Conservation (phyloP, 176 grass and related monocot genomes). For the Typha latifolia region DNA sequence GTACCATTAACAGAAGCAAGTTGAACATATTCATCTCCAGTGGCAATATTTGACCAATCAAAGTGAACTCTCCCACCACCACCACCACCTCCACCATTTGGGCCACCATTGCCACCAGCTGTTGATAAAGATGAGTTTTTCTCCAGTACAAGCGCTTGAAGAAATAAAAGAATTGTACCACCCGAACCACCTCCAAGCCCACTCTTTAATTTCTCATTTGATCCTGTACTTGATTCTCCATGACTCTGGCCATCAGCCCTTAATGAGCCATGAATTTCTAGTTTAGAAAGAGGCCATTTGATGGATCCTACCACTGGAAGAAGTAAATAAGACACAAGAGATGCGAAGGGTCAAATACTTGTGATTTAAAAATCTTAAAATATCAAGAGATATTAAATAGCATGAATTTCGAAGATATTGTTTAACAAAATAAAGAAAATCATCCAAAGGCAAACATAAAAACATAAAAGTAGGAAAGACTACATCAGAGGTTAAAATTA, state of each 20-base stretch:
- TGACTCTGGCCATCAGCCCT: slow-evolving; percentile 65
- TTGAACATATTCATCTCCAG: slow-evolving; percentile 89
- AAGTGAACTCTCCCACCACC: slow-evolving; percentile 93
- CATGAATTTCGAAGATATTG: neutral
- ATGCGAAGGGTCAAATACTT: slow-evolving; percentile 10
- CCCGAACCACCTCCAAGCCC: slow-evolving; percentile 88
- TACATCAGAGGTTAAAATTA: too few relatives aligned
- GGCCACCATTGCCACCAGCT: slow-evolving; percentile 69
- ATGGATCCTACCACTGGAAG: slow-evolving; percentile 80
- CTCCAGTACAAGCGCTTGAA: slow-evolving; percentile 60
- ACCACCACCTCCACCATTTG: slow-evolving; percentile 72
- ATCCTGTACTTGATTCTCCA: slow-evolving; percentile 25
- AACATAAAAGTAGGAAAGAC: neutral
- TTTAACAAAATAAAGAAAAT: too few relatives aligned
- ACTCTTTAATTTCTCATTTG: slow-evolving; percentile 56
- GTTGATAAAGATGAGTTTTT: slow-evolving; percentile 73
- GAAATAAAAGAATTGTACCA: slow-evolving; percentile 85
- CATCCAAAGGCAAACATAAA: neutral
- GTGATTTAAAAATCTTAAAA: neutral
- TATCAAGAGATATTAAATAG: neutral
- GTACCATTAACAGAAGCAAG: slow-evolving; percentile 85
- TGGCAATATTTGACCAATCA: slow-evolving; percentile 90
- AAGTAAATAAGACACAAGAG: slow-evolving; percentile 12
- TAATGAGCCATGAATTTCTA: slow-evolving; percentile 63
- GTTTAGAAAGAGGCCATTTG: slow-evolving; percentile 87